These are phyloP conservation scores for Ustilago nuda DNA, from an alignment of 1,284 basidiomycete species.

Conservation along the genomic window DNA sequence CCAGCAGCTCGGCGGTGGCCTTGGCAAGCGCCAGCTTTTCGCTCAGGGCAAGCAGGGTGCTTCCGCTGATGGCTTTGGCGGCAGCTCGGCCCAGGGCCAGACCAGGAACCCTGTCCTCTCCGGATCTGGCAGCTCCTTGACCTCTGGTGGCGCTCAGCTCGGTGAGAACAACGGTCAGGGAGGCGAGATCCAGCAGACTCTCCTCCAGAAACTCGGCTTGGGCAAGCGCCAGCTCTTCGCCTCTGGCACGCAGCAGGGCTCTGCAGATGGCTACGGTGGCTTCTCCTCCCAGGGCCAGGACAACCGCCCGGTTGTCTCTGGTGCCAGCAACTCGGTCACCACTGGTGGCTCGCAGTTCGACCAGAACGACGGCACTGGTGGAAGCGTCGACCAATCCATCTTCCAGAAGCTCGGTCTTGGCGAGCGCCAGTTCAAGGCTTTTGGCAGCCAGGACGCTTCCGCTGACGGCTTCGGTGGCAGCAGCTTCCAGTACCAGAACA, in stretches of 20 bases:
- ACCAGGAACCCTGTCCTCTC: slow-evolving; percentile 19
- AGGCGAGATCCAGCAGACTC: slow-evolving; percentile 21
- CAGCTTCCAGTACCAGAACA: slow-evolving; percentile 30
- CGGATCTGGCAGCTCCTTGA: slow-evolving; percentile 22
- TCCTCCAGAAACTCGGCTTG: slow-evolving; percentile 31
- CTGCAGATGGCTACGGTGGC: slow-evolving; percentile 28
- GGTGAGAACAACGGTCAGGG: slow-evolving; percentile 29
- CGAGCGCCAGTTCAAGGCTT: slow-evolving; percentile 26
- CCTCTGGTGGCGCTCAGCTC: slow-evolving; percentile 20
- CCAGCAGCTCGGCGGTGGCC: slow-evolving; percentile 29
- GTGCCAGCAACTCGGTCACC: slow-evolving; percentile 36
- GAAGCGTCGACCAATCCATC: slow-evolving; percentile 17
- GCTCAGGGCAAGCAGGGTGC: slow-evolving; percentile 28
- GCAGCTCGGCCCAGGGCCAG: slow-evolving; percentile 23
- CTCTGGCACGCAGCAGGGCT: slow-evolving; percentile 23
- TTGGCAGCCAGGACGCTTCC: slow-evolving; percentile 23
- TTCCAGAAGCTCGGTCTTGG: slow-evolving; percentile 27
- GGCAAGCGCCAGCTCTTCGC: slow-evolving; percentile 35
- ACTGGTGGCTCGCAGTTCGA: slow-evolving; percentile 27
- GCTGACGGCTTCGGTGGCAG: slow-evolving; percentile 27
- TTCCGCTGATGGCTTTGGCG: slow-evolving; percentile 32
- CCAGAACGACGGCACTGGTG: slow-evolving; percentile 30
- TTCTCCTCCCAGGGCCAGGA: slow-evolving; percentile 19
- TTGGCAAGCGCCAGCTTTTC: slow-evolving; percentile 28
- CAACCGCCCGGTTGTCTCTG: slow-evolving; percentile 28